A percentile compares a stretch with the other conserved stretches of the same genome.
Conservation (phyloP, 1,284 basidiomycete genomes). For the Wolfiporia cocos region DNA sequence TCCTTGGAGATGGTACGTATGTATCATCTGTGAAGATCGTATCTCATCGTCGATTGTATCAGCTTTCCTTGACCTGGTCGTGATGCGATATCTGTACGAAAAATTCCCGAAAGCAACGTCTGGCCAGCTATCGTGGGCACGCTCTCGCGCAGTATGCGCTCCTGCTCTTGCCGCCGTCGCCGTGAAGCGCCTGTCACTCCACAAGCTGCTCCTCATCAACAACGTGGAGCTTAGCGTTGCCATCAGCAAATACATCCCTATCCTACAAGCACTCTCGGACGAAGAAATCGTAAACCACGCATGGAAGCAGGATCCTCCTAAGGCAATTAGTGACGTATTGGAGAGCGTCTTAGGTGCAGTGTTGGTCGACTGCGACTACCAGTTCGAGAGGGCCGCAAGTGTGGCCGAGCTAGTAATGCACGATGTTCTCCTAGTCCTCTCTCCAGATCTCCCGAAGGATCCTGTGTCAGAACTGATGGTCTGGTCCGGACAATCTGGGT, state of each 20-base stretch:
- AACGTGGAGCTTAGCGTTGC: conserved; percentile 62
- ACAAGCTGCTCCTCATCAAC: conserved; percentile 66
- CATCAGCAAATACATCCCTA: conserved; percentile 52
- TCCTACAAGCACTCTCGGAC: conserved; percentile 47
- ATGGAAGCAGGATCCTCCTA: conserved; percentile 82
- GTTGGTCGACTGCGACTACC: conserved; percentile 72
- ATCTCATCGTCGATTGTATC: background rate
- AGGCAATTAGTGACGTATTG: conserved; percentile 69
- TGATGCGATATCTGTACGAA: conserved; percentile 65
- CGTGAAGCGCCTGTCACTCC: conserved; percentile 59
- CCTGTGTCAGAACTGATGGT: conserved; percentile 62
- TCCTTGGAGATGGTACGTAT: conserved; percentile 74
- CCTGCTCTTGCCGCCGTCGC: conserved; percentile 65
- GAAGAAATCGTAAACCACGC: conserved; percentile 60
- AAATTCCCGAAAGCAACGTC: conserved; percentile 69
- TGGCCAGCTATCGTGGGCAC: conserved; percentile 66
- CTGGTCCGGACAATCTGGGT: conserved; percentile 55
- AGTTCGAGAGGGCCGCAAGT: conserved; percentile 56
- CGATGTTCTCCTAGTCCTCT: conserved; percentile 51
- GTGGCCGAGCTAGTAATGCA: conserved; percentile 58
- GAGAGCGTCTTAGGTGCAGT: conserved; percentile 84
- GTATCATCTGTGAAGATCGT: background rate
- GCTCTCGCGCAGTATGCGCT: conserved; percentile 68
- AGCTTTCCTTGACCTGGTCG: conserved; percentile 76
- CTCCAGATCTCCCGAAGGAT: conserved; percentile 53